These are phyloP conservation scores for Terfezia boudieri DNA, from an alignment of 495 filamentous ascomycete genomes.

Conservation along the genomic window DNA sequence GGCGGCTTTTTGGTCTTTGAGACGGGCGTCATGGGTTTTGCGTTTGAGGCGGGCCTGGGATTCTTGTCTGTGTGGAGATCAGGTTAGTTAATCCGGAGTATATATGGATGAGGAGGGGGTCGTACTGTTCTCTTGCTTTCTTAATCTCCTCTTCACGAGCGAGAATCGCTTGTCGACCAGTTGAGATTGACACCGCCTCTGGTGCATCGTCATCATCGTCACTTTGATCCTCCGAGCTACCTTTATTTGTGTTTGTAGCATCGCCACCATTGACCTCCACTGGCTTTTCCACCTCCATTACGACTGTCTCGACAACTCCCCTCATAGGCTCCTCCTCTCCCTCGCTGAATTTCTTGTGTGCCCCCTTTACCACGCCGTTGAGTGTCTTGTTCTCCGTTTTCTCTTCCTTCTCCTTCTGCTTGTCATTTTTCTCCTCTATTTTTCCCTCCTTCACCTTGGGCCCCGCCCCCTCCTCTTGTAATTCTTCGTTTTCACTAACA, in stretches of 20 bases:
- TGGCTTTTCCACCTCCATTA: too few relatives aligned
- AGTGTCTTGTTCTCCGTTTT: not conserved
- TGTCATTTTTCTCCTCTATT: slow-evolving; percentile 4
- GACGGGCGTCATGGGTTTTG: slow-evolving; percentile 8
- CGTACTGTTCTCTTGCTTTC: slow-evolving; percentile 12
- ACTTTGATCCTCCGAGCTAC: not conserved
- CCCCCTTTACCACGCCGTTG: too few relatives aligned
- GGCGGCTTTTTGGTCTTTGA: slow-evolving; percentile 13
- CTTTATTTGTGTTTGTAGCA: too few relatives aligned
- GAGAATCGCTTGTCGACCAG: slow-evolving; percentile 6
- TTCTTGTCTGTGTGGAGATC: slow-evolving; percentile 11
- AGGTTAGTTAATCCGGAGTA: not conserved
- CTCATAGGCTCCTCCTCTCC: too few relatives aligned
- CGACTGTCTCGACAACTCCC: too few relatives aligned
- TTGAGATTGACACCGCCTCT: slow-evolving; percentile 9
- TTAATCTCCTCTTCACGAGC: slow-evolving; percentile 9
- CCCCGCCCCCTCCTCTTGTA: too few relatives aligned
- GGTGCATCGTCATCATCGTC: slow-evolving; percentile 14
- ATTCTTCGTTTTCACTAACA: not conserved
- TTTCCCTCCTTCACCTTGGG: not conserved
- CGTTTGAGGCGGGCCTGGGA: slow-evolving; percentile 10
- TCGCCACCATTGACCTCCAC: too few relatives aligned
- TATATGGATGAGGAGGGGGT: not conserved
- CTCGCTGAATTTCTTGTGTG: too few relatives aligned
- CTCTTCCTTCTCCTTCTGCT: slow-evolving; percentile 1